Base-by-base conservation (phyloP, 2,329 filamentous ascomycete genomes). In the Cladobotryum mycophilum region DNA sequence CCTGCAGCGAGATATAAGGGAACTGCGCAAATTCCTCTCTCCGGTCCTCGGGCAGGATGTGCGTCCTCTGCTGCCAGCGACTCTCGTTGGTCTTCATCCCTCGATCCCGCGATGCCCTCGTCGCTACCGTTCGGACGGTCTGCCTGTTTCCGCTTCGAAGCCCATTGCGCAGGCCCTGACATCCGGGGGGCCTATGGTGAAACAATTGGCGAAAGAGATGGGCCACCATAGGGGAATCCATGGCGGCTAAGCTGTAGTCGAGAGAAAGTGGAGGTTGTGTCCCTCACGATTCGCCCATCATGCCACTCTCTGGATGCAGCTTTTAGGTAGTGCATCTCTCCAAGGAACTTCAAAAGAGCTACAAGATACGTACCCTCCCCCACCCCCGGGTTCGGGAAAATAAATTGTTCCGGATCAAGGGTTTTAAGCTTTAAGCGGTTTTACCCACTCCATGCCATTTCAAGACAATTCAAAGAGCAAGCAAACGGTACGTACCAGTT, bases 191-290 rank as follows among this genome's bases (percentile, higher is more conserved):
- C 6, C 67, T 63, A 62, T 91, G 88, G 41, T 82, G 82, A 61
- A 95, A 95, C 40, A 97, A 81, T 73, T 89, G 88, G 61, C 87
- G 82, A 63, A 96, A 92, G 64, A 96, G 78, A 65, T 85, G 86
- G 45, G 81, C 81, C 58, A 90, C 78, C 55, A 88, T 74, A 53
- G 86, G 85, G 15, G 88, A 91, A 72, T 96, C 90, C 90, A 96
- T 95, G 58, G 58, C 58, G 46, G 45, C 41, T 46, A 47, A 47
- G 43, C 18, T 33, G 44, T 12, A 17, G 36, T 20, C 18, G 45
- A 14, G 41, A 20, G n/a, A 14, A 35, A 44, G 37, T 30, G 18
- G 45, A 30, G 25, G 43, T 42, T 42, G 41, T 17, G 41, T 25
- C 18, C 20, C 17, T 22, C 18, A n/a, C 18, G 7, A 22, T 30